Evolutionary conservation across 345 rosid genomes (phyloP), one percentile per base, ranked within the genome.

Genomic region (Reutealis trisperma): DNA sequence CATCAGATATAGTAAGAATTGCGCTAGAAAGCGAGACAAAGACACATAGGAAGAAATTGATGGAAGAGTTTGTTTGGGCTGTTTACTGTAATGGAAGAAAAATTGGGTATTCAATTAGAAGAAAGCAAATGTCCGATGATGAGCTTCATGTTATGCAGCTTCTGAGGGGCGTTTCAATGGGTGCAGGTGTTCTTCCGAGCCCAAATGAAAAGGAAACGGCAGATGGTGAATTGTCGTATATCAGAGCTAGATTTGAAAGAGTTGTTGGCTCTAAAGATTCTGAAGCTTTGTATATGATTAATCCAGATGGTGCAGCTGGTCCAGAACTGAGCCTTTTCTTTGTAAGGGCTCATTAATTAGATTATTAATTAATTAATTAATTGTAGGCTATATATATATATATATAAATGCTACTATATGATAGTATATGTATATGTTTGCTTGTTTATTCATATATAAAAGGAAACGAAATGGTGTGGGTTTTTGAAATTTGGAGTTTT

Each of bases 11-110:
- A 0, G 90, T 93, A 10, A 84, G 99, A 81, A 89, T 95, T 18
- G 96, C 97, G 2, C 83, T 95, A 1, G 99, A 95, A 84, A 93
- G 96, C 77, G 98, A 95, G 82, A 92, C 94, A 18, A 88, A 85
- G 90, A 89, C 90, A 2, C 88, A 90, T 12, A 90, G 83, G 87
- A 93, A 88, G 91, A 89, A 89, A 63, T 78, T 95, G 0, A 25
- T 95, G 83, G 99, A 95, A 79, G 99, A 95, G 79, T 93, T 71
- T n/a, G 96, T 93, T 22, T 95, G 99, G 98, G 98, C 89, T 27
- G 91, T 93, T 47, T 95, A 90, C 58, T 93, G 98, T 74, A 95
- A 95, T 59, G 99, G 99, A 18, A 84, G 97, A 61, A 95, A 95
- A 63, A 75, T 87, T 2, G 99, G 99, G 42, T 93, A 93, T 83